Percentiles rank a stretch among this genome's conserved stretches.
phyloP scores from a whole-genome alignment of 176 grass and related monocot genomes.

The Alloteropsis semialata region DNA sequence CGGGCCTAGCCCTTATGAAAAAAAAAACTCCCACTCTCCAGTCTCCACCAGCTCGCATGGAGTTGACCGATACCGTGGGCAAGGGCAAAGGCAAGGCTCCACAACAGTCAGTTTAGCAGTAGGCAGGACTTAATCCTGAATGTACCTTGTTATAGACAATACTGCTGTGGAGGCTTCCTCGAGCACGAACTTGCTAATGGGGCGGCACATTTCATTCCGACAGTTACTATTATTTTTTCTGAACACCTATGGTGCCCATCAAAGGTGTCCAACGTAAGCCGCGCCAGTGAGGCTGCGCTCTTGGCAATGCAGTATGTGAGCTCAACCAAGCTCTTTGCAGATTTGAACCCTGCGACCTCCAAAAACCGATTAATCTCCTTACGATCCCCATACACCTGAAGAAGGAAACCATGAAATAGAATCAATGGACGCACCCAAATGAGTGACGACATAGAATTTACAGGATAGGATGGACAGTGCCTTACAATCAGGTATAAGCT shows the following conservation, averaged over 20 bases:
- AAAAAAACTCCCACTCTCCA: too few species aligned
- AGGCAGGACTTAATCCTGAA: too few species aligned
- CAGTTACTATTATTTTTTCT: background rate
- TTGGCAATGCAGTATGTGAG: background rate
- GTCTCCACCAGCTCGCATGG: too few species aligned
- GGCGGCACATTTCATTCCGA: background rate
- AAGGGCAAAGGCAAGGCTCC: too few species aligned
- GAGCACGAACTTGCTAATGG: background rate
- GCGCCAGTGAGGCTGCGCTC: background rate
- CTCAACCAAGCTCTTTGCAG: background rate
- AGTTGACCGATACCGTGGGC: too few species aligned
- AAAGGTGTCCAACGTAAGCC: background rate
- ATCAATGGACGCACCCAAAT: background rate
- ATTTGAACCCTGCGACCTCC: background rate
- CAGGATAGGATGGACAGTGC: background rate
- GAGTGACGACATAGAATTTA: background rate
- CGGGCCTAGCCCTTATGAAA: too few species aligned
- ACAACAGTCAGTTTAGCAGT: too few species aligned
- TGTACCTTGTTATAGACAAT: background rate
- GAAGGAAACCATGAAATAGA: background rate
- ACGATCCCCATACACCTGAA: background rate
- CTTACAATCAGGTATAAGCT: too few species aligned
- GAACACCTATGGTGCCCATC: background rate
- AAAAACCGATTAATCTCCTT: background rate
- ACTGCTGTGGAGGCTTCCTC: background rate